Evolutionary conservation across 108 stramenopile species (phyloP), one percentile per base, ranked within the genome.

Genomic region (Cyclotella distinguenda): DNA sequence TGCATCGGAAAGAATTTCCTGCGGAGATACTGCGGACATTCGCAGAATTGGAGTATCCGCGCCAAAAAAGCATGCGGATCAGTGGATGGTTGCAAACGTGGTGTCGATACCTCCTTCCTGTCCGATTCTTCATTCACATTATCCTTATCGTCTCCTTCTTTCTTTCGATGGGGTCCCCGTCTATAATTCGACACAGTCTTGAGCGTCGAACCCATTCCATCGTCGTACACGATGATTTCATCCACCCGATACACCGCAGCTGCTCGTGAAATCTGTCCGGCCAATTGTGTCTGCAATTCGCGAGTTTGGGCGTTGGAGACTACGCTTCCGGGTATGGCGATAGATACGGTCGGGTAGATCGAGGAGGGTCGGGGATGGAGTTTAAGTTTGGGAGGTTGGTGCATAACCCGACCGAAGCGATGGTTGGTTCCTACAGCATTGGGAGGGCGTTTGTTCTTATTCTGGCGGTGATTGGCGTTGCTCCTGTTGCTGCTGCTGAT

Each of bases 221-320:
- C 97, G 56, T 96, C 95, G 66, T 90, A 98, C 0, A 98, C 95
- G 28, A 98, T 78, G 59, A 98, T 84, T 82, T 99, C 98, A 72
- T 99, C 98, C 1, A 97, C 90, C 55, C 96, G 89, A 64, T 94
- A 99, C 45, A 99, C 89, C 0, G 93, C 89, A 1, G 94, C 93
- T 0, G 98, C 96, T 11, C 98, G 89, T 23, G 97, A 96, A 52
- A 99, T 96, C 64, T 95, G 90, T 7, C 97, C 96, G 3, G 95
- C 95, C 33, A 97, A 68, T 34, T 91, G 74, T 5, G 98, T 99
- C 62, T 88, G 84, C 22, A 98, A 76, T 68, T 97, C 96, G 49
- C 74, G 79, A 18, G 89, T 94, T 71, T 97, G 96, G 35, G 94
- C 95, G 56, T 98, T 98, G 55, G 93, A 84, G 1, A 98, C 80